Percentiles rank a stretch among this genome's conserved stretches.
phyloP scores from a whole-genome alignment of 768 basidiomycete genomes.

The Trametes villosa region DNA sequence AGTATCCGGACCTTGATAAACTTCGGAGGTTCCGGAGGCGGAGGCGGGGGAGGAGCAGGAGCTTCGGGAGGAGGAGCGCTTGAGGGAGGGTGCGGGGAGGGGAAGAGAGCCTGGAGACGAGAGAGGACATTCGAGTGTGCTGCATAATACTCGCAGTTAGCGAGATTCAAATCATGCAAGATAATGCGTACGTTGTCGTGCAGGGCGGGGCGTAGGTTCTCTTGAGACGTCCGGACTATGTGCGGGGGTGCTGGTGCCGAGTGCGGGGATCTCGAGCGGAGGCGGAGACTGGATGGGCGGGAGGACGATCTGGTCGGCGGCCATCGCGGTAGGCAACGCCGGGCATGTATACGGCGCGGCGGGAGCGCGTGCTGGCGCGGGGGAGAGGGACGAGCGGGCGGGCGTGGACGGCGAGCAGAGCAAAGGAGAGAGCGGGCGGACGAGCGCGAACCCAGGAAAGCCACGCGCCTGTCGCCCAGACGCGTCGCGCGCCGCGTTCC shows the following conservation, averaged over 20 bases:
- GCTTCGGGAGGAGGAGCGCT: conserved; percentile 27
- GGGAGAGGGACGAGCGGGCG: background rate
- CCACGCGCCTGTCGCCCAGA: background rate
- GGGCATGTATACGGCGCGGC: background rate
- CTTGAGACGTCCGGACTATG: conserved; percentile 10
- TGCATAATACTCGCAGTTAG: background rate
- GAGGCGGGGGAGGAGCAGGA: conserved; percentile 27
- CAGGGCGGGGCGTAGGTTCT: conserved; percentile 16
- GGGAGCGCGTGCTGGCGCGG: background rate
- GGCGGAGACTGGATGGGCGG: conserved; percentile 24
- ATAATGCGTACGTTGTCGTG: conserved; percentile 6
- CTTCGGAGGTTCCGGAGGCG: conserved; percentile 36
- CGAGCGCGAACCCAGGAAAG: background rate
- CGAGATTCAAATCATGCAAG: no score
- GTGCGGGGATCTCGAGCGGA: conserved; percentile 19
- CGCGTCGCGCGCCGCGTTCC: conserved; percentile 1
- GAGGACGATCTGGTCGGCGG: conserved; percentile 16
- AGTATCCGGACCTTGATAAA: conserved; percentile 70
- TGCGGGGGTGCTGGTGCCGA: background rate
- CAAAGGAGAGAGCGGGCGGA: background rate
- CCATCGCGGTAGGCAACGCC: background rate
- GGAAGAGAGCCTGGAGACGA: conserved; percentile 57
- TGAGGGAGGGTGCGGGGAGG: conserved; percentile 36
- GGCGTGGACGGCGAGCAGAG: background rate
- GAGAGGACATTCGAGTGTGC: conserved; percentile 42